These are phyloP conservation scores for Prunus yedoensis DNA, from an alignment of 331 rosid species.

Conservation along the genomic window DNA sequence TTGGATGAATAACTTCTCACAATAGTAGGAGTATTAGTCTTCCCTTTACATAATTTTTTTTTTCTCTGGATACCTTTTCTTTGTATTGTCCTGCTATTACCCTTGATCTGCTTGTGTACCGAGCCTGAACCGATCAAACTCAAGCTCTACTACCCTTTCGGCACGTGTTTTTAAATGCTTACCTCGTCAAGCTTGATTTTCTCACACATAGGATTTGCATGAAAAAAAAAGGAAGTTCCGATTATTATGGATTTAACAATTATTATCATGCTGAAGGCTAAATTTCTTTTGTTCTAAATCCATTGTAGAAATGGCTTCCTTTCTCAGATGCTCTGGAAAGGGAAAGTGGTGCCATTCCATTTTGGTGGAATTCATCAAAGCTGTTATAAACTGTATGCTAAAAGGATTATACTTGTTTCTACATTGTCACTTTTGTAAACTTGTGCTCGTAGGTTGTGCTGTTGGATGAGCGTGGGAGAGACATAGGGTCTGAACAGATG, in stretches of 20 bases:
- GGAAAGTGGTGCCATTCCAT: neutral
- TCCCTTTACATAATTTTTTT: no score
- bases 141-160: neutral
- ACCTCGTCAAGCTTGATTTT: neutral
- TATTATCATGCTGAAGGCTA: neutral
- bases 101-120: neutral
- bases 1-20: neutral
- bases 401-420: slow-evolving; percentile 1
- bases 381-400: neutral
- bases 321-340: neutral
- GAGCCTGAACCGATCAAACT: neutral
- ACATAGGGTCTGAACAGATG: slow-evolving; percentile 72
- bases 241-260: neutral
- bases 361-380: neutral
- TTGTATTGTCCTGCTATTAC: neutral
- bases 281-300: neutral
- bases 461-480: slow-evolving; percentile 84
- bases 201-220: neutral
- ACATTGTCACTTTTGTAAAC: slow-evolving; percentile 1
- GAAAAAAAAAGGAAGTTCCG: neutral
- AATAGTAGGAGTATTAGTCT: no score
- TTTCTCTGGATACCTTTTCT: neutral
- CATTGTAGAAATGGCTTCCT: neutral
- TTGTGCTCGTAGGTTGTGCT: slow-evolving; percentile 68
- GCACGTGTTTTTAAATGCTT: neutral